A percentile compares a stretch with the other conserved stretches of the same genome.
phyloP scores from a whole-genome alignment of 306 rosid genomes.

The Ormosia emarginata region DNA sequence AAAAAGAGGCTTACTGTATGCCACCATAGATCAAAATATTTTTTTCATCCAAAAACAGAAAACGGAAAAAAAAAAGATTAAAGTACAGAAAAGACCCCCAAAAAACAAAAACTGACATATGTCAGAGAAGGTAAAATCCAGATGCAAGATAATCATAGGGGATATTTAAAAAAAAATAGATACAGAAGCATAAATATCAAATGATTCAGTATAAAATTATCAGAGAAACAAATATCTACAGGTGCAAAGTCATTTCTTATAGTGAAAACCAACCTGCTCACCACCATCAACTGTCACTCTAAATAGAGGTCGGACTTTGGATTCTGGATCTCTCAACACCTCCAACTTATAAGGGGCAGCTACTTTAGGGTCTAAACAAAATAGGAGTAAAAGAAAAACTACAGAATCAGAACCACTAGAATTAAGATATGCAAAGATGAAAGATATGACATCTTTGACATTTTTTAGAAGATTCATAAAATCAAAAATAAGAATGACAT shows the following conservation, averaged over 20 bases:
- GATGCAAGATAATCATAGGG: not conserved
- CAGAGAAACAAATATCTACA: not conserved
- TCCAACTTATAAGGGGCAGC: conserved; percentile 77
- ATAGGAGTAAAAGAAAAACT: not conserved
- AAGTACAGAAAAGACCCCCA: no score
- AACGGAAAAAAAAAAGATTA: not conserved
- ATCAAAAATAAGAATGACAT: not conserved
- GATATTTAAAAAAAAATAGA: not conserved
- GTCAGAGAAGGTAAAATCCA: conserved; percentile 6
- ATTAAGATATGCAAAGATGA: conserved; percentile 17
- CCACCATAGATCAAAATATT: not conserved
- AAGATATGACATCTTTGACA: not conserved
- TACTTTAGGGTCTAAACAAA: conserved; percentile 53
- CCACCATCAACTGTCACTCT: conserved; percentile 78
- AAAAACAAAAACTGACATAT: not conserved
- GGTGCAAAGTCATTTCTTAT: not conserved
- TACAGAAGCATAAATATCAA: conserved; percentile 4
- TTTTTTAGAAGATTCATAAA: not conserved
- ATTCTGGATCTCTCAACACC: conserved; percentile 84
- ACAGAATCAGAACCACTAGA: not conserved
- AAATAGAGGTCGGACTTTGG: conserved; percentile 74
- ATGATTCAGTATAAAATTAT: conserved; percentile 5
- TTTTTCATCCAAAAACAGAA: not conserved
- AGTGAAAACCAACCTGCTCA: conserved; percentile 74
- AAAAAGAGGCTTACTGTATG: not conserved